Evolutionary conservation across 345 rosid genomes (phyloP), one percentile per base, ranked within the genome.

Genomic region (Acer saccharum): DNA sequence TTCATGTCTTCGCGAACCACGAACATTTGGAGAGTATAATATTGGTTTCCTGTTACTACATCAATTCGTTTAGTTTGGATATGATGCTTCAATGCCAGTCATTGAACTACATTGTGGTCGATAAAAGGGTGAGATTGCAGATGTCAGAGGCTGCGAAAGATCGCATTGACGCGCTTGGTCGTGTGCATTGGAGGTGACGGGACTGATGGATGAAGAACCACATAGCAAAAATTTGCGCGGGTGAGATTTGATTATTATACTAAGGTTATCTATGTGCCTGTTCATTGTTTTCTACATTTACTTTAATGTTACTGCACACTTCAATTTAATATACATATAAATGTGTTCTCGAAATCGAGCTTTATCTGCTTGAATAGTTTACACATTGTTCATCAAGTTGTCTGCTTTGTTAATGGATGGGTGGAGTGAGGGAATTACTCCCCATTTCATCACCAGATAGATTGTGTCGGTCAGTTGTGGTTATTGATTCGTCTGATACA

Each of bases 121-220:
- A 80, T 55, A 83, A 72, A 76, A 69, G 82, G 10, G 70, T 85
- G 72, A 84, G 23, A 65, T 77, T 75, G 83, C 82, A 84, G 86
- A 82, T 84, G 39, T 76, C 84, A 6, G 12, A 7, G 16, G 57
- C 60, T 11, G 35, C 79, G 70, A 81, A 29, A 66, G 79, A 72
- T 39, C 69, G 44, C 67, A 80, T 85, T 68, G 46, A 82, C 73
- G 77, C 73, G 17, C 71, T 76, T 12, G 79, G 82, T 55, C 72
- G 66, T 20, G 70, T 88, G 57, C 76, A 80, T 9, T 84, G 88
- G 86, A 83, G 85, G 75, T 88, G 79, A n/a, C n/a, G n/a, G n/a
- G n/a, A n/a, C n/a, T n/a, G n/a, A 87, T 55, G 39, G 62, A 64
- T 7, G 58, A 61, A 72, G 58, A 61, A 72, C 18, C 13, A 20